Conservation (phyloP, 2,329 filamentous ascomycete species). For the Sclerotinia glacialis region DNA sequence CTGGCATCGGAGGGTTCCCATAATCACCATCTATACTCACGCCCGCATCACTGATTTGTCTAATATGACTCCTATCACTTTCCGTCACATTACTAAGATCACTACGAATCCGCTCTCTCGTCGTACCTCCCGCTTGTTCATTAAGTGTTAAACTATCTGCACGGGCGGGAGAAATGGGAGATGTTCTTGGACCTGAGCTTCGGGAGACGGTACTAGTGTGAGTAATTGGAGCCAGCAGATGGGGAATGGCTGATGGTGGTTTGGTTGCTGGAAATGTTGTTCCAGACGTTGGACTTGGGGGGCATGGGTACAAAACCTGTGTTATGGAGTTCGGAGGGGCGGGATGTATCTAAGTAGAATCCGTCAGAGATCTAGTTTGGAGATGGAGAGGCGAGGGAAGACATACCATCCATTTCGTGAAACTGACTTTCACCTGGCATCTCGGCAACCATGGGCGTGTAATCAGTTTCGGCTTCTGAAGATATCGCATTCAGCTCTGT, state of each 20-base stretch:
- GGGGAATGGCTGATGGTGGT: slow-evolving; percentile 23
- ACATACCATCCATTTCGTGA: slow-evolving; percentile 40
- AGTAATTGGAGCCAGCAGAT: slow-evolving; percentile 21
- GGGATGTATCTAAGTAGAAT: slow-evolving; percentile 32
- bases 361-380: not conserved
- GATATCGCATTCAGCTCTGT: slow-evolving; percentile 23
- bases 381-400: slow-evolving; percentile 6
- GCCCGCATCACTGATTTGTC: slow-evolving; percentile 34
- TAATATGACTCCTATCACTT: slow-evolving; percentile 28
- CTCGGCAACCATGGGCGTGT: slow-evolving; percentile 22
- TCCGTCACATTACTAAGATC: slow-evolving; percentile 30
- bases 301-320: slow-evolving; percentile 27
- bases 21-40: slow-evolving; percentile 30
- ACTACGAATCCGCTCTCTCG: slow-evolving; percentile 10
- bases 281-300: slow-evolving; percentile 5
- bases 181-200: slow-evolving; percentile 27
- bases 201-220: slow-evolving; percentile 30
- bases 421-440: slow-evolving; percentile 36
- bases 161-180: slow-evolving; percentile 22
- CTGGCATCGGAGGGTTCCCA: not conserved
- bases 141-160: slow-evolving; percentile 28
- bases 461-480: slow-evolving; percentile 27
- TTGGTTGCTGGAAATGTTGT: slow-evolving; percentile 16
- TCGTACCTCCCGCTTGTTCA: not conserved
- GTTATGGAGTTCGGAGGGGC: slow-evolving; percentile 29